These are phyloP conservation scores for baker's yeast (Saccharomyces cerevisiae) DNA, from an alignment of 805 yeast genomes.

Conservation along the genomic window DNA sequence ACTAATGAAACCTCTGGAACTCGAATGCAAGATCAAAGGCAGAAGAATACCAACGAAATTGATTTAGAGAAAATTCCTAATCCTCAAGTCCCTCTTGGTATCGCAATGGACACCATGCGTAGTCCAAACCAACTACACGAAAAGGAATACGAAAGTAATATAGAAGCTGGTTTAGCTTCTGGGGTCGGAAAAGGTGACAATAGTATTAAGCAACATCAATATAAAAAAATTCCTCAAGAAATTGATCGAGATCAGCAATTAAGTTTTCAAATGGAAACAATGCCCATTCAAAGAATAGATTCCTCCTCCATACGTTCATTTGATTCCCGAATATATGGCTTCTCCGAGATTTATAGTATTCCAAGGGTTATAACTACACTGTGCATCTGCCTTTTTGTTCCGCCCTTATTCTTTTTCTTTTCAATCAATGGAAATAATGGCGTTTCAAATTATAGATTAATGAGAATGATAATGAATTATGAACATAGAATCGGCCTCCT, in stretches of 20 bases:
- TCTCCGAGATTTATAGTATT: constrained; percentile 17
- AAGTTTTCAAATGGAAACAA: neutral
- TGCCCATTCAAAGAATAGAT: constrained; percentile 20
- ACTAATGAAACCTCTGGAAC: neutral
- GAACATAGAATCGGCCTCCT: constrained; percentile 16
- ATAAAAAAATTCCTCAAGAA: neutral
- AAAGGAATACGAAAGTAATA: neutral
- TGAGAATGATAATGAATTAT: constrained; percentile 16
- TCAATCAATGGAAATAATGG: constrained; percentile 14
- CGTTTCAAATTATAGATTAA: constrained; percentile 14
- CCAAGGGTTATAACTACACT: constrained; percentile 11
- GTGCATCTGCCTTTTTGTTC: constrained; percentile 15
- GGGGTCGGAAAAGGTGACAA: neutral
- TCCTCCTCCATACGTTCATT: constrained; percentile 14
- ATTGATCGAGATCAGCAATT: neutral
- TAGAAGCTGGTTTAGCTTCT: neutral
- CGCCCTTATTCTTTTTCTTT: constrained; percentile 25
- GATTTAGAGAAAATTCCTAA: neutral
- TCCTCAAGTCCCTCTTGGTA: neutral
- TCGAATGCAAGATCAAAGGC: neutral
- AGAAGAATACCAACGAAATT: neutral
- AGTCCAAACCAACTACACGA: neutral
- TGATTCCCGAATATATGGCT: constrained; percentile 7
- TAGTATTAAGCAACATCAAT: neutral
- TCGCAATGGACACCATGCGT: neutral